A percentile compares a stretch with the other conserved stretches of the same genome.
These are phyloP conservation scores for Exserohilum rostratum DNA, from an alignment of 2,329 filamentous ascomycete species.

Conservation along the genomic window DNA sequence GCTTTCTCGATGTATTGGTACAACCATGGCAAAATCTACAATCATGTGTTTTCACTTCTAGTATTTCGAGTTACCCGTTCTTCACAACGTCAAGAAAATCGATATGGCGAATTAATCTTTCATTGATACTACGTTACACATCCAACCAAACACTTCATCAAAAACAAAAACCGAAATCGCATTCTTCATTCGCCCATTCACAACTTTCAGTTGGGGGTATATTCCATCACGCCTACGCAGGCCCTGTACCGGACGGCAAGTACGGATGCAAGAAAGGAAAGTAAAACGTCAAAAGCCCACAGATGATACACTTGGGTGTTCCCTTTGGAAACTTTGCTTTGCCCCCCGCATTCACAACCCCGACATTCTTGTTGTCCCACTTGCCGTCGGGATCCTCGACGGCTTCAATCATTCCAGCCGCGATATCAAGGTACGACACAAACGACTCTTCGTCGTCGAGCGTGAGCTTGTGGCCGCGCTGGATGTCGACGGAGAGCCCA, in stretches of 20 bases:
- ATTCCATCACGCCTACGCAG: not conserved
- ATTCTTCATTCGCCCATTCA: too few relatives aligned
- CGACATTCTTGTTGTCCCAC: slow-evolving; percentile 28
- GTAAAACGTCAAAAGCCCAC: slow-evolving; percentile 34
- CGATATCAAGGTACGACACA: slow-evolving; percentile 54
- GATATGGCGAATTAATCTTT: too few relatives aligned
- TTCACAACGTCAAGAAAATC: too few relatives aligned
- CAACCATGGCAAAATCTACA: too few relatives aligned
- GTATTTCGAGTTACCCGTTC: too few relatives aligned
- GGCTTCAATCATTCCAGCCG: slow-evolving; percentile 57
- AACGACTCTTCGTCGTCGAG: slow-evolving; percentile 48
- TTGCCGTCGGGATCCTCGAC: slow-evolving; percentile 40
- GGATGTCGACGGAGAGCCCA: slow-evolving; percentile 46
- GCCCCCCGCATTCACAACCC: slow-evolving; percentile 39
- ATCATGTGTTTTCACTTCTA: too few relatives aligned
- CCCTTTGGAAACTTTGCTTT: slow-evolving; percentile 45
- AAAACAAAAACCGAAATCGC: too few relatives aligned
- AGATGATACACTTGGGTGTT: slow-evolving; percentile 41
- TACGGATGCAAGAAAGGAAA: slow-evolving; percentile 7
- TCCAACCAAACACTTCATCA: too few relatives aligned
- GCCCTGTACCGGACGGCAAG: not conserved
- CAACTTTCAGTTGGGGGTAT: too few relatives aligned
- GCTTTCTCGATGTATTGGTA: too few relatives aligned
- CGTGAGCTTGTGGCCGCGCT: slow-evolving; percentile 52
- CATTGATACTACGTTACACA: too few relatives aligned